These are phyloP conservation scores for Triticum monococcum DNA, from an alignment of 176 grass and related monocot genomes.

Conservation along the genomic window DNA sequence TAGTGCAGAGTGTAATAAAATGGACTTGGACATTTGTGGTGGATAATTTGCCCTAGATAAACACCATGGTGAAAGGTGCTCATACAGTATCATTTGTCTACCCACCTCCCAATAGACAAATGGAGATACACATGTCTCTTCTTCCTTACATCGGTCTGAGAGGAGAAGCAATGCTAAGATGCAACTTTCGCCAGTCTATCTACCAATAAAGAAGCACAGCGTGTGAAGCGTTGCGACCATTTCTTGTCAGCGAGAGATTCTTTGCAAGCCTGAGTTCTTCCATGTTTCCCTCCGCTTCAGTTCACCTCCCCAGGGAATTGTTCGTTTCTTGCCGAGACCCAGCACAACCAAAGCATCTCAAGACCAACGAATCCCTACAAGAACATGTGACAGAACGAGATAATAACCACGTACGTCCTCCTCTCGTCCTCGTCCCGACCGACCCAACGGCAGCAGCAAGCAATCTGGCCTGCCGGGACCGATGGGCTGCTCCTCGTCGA, in stretches of 20 bases:
- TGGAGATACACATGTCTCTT: too few species aligned
- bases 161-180: too few species aligned
- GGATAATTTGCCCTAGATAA: too few species aligned
- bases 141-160: too few species aligned
- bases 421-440: not conserved
- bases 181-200: too few species aligned
- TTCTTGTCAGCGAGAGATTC: slow-evolving; percentile 20
- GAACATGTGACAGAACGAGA: not conserved
- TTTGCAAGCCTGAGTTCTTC: slow-evolving; percentile 12
- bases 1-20: too few species aligned
- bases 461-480: not conserved
- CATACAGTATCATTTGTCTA: too few species aligned
- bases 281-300: slow-evolving; percentile 20
- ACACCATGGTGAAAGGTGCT: too few species aligned
- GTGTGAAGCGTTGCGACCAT: not conserved
- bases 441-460: not conserved
- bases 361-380: not conserved
- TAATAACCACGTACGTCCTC: not conserved
- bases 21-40: too few species aligned
- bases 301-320: slow-evolving; percentile 46
- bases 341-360: slow-evolving; percentile 18
- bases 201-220: not conserved
- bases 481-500: slow-evolving; percentile 91
- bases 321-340: slow-evolving; percentile 55
- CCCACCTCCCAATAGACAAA: too few species aligned